Conservation (phyloP, 257 asterid genomes). For the Apocynum venetum region DNA sequence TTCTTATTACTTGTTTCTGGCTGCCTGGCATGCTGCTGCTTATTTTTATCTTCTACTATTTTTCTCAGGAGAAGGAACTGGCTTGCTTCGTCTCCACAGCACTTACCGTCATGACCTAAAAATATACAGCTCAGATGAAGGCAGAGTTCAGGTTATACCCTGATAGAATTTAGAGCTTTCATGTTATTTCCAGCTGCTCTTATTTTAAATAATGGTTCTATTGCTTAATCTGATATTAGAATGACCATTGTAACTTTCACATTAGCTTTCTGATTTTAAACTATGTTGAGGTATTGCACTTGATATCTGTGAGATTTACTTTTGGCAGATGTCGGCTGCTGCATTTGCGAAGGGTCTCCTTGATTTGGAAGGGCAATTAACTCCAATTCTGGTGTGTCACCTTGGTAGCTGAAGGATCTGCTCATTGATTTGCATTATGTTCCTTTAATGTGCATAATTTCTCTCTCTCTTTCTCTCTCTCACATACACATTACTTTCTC, state of each 20-base stretch:
- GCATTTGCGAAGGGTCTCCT: constrained; percentile 99
- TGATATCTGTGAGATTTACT: constrained; percentile 10
- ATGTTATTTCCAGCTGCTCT: neutral
- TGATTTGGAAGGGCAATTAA: constrained; percentile 94
- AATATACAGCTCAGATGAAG: constrained; percentile 97
- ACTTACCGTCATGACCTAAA: constrained; percentile 95
- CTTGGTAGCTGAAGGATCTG: constrained; percentile 12
- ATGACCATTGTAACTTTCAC: neutral
- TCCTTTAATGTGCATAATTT: constrained; percentile 7
- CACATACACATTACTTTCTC: neutral
- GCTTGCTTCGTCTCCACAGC: constrained; percentile 97
- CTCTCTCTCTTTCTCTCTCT: neutral
- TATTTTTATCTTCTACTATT: constrained; percentile 16
- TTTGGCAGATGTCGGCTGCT: constrained; percentile 93
- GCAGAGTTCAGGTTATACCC: constrained; percentile 85
- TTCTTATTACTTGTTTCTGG: neutral
- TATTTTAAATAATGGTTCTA: neutral
- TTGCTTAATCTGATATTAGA: neutral
- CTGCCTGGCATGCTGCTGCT: constrained; percentile 3
- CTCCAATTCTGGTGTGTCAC: constrained; percentile 87
- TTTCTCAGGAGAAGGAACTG: constrained; percentile 91
- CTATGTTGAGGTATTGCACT: constrained; percentile 6
- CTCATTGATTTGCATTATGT: constrained; percentile 6
- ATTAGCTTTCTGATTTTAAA: constrained; percentile 13
- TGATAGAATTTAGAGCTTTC: constrained; percentile 3